Conservation (phyloP, 1,284 basidiomycete species). For the Boletus semigastroideus region DNA sequence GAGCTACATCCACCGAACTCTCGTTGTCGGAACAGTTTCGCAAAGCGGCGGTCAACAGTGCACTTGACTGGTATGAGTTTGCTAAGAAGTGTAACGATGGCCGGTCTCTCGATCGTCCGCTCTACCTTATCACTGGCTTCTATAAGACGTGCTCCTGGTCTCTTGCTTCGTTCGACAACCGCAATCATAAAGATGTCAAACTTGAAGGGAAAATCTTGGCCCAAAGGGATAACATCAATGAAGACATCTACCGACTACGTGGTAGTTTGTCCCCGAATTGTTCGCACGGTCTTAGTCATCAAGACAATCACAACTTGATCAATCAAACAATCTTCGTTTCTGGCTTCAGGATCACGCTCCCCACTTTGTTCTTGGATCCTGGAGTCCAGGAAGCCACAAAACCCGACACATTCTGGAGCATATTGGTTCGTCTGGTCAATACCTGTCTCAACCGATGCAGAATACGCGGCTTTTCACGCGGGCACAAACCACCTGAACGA, state of each 20-base stretch:
- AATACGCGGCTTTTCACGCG: not conserved
- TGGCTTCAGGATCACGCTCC: not conserved
- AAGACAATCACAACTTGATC: not conserved
- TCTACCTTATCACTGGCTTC: slow-evolving; percentile 3
- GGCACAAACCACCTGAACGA: not conserved
- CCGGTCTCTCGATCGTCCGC: not conserved
- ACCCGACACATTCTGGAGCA: not conserved
- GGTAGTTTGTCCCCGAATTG: not conserved
- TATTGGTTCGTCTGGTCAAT: not conserved
- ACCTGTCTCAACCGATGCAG: not conserved
- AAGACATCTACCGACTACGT: not conserved
- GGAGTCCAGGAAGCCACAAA: not conserved
- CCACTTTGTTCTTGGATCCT: not conserved
- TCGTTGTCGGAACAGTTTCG: not conserved
- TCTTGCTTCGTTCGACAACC: not conserved
- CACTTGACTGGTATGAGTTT: not conserved
- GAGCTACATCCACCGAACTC: not conserved
- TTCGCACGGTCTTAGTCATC: not conserved
- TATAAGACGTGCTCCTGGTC: not conserved
- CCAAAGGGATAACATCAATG: not conserved
- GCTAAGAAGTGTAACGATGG: not conserved
- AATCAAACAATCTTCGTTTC: slow-evolving; percentile 1
- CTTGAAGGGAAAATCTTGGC: not conserved
- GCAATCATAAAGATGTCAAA: too few species aligned
- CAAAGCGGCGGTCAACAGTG: not conserved